Percentiles rank a stretch among this genome's conserved stretches.
Conservation (phyloP, 2,329 filamentous ascomycete species). For the Diplodia seriata region DNA sequence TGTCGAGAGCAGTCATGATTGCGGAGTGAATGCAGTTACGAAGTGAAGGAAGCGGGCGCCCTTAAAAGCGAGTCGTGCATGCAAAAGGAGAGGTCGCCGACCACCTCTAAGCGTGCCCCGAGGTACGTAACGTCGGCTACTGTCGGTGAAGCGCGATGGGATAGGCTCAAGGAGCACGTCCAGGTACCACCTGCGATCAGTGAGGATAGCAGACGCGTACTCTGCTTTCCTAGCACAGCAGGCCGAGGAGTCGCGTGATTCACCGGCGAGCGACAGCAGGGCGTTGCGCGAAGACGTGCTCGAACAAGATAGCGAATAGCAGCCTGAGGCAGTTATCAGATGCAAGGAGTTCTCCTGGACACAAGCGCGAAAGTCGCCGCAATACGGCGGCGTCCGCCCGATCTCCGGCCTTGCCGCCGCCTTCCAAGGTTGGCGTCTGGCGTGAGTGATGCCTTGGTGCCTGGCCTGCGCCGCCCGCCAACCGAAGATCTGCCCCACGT, state of each 20-base stretch:
- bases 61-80: constrained; percentile 7
- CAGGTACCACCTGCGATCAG: constrained; percentile 30
- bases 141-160: constrained; percentile 20
- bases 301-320: background rate
- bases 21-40: constrained; percentile 6
- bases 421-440: background rate
- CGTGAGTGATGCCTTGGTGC: background rate
- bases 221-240: constrained; percentile 26
- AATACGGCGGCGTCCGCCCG: background rate
- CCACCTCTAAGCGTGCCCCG: constrained; percentile 21
- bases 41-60: background rate
- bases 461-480: background rate
- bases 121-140: constrained; percentile 27
- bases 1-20: constrained; percentile 30
- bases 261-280: constrained; percentile 6
- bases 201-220: constrained; percentile 20
- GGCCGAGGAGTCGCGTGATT: constrained; percentile 21
- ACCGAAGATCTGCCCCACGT: constrained; percentile 20
- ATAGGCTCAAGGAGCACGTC: constrained; percentile 18
- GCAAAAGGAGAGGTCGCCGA: constrained; percentile 25
- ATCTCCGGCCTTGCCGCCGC: background rate
- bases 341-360: background rate
- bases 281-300: background rate
- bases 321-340: background rate
- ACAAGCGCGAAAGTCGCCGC: background rate